Conservation (phyloP, 768 basidiomycete genomes). For the Suillus subaureus region DNA sequence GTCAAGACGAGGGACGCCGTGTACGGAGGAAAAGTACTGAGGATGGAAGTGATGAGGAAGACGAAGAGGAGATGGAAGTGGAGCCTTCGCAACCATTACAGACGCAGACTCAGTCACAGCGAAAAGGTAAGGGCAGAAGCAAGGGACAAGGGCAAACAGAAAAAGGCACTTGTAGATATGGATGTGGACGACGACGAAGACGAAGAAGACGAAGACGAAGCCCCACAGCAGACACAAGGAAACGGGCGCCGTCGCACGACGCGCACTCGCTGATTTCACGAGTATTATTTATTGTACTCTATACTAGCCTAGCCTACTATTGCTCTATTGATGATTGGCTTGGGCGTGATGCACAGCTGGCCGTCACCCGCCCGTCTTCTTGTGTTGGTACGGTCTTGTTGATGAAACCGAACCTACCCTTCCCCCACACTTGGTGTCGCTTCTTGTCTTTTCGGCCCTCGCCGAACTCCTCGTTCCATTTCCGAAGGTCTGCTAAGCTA, state of each 20-base stretch:
- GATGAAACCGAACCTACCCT: conserved; percentile 85
- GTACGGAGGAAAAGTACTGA: conserved; percentile 35
- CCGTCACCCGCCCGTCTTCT: conserved; percentile 49
- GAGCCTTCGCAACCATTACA: conserved; percentile 32
- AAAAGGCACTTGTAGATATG: conserved; percentile 36
- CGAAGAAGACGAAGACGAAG: conserved; percentile 25
- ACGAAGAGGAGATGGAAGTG: conserved; percentile 41
- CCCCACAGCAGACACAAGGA: conserved; percentile 21
- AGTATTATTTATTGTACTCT: conserved; percentile 19
- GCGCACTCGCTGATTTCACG: conserved; percentile 18
- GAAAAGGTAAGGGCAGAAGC: conserved; percentile 27
- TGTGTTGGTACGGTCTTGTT: conserved; percentile 39
- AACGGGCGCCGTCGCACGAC: conserved; percentile 23
- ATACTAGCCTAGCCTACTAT: conserved; percentile 12
- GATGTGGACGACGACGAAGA: conserved; percentile 49
- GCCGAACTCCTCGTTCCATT: conserved; percentile 95
- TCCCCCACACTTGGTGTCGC: conserved; percentile 81
- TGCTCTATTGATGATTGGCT: conserved; percentile 26
- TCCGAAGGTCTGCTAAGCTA: conserved; percentile 71
- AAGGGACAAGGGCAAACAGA: conserved; percentile 29
- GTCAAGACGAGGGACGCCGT: conserved; percentile 51
- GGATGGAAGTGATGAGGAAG: conserved; percentile 40
- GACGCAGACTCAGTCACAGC: conserved; percentile 23
- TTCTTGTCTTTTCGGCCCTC: conserved; percentile 74
- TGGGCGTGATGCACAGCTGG: conserved; percentile 10